Evolutionary conservation across 2,329 filamentous ascomycete species (phyloP).

Genomic region (Leptographium flavum): DNA sequence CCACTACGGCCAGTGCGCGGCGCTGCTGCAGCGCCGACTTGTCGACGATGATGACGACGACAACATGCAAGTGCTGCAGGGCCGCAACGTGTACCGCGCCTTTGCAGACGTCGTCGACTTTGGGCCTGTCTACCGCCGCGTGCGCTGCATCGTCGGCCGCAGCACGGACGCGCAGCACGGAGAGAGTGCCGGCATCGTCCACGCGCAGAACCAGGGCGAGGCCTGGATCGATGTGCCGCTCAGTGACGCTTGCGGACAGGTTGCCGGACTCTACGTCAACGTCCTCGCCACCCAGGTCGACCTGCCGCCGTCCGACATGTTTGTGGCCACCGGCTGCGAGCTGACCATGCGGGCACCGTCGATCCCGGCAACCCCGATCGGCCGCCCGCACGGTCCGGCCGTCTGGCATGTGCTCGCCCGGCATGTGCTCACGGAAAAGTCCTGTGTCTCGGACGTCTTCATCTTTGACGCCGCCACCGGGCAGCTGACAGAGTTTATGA

Average conservation of each 20-base stretch:
- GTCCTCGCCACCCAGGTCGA: constrained; percentile 17
- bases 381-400: neutral
- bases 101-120: constrained; percentile 23
- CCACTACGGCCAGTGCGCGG: constrained; percentile 16
- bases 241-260: constrained; percentile 21
- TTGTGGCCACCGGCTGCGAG: constrained; percentile 18
- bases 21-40: constrained; percentile 12
- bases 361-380: neutral
- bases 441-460: constrained; percentile 20
- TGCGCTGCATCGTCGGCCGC: constrained; percentile 17
- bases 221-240: constrained; percentile 16
- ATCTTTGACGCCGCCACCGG: constrained; percentile 18
- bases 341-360: constrained; percentile 18
- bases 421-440: constrained; percentile 14
- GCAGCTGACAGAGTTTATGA: constrained; percentile 17
- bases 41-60: constrained; percentile 13
- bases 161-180: constrained; percentile 5
- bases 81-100: constrained; percentile 22
- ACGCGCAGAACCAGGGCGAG: constrained; percentile 10
- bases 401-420: constrained; percentile 17
- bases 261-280: constrained; percentile 23
- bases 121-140: constrained; percentile 16
- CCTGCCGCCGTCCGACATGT: constrained; percentile 15
- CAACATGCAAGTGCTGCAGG: constrained; percentile 20
- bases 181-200: constrained; percentile 18